Conservation (phyloP, 306 rosid species). For the Astragalus membranaceus region DNA sequence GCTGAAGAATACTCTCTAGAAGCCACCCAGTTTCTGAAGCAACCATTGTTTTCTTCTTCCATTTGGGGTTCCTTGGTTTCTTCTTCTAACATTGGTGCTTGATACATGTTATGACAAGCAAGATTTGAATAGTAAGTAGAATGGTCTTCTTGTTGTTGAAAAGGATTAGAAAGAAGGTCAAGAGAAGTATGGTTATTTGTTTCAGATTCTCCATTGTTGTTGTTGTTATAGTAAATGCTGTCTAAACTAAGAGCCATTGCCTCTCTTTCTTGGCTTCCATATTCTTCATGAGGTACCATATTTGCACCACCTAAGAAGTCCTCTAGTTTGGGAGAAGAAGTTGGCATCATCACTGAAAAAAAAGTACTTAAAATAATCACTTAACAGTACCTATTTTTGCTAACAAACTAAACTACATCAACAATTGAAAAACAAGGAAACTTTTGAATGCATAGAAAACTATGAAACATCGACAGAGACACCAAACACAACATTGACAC, state of each 20-base stretch:
- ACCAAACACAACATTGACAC: too few relatives aligned
- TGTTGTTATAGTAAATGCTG: slow-evolving; percentile 48
- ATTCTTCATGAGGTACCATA: slow-evolving; percentile 38
- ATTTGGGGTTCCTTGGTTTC: slow-evolving; percentile 37
- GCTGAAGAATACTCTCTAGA: slow-evolving; percentile 33
- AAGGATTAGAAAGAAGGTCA: slow-evolving; percentile 31
- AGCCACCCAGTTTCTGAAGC: slow-evolving; percentile 41
- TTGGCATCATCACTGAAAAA: slow-evolving; percentile 49
- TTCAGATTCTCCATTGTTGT: slow-evolving; percentile 38
- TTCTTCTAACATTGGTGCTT: slow-evolving; percentile 34
- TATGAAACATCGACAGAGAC: too few relatives aligned
- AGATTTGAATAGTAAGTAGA: slow-evolving; percentile 43
- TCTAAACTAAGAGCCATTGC: slow-evolving; percentile 74
- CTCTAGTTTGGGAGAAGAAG: slow-evolving; percentile 75
- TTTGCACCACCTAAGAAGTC: slow-evolving; percentile 78
- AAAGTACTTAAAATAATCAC: neutral
- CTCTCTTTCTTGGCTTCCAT: slow-evolving; percentile 56
- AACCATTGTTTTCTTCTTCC: slow-evolving; percentile 20
- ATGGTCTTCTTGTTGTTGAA: slow-evolving; percentile 31
- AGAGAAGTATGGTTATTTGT: slow-evolving; percentile 28
- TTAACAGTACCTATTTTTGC: neutral
- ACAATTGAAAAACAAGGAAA: neutral
- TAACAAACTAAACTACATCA: neutral
- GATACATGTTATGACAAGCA: slow-evolving; percentile 37
- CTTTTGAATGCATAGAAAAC: neutral